Percentiles rank a stretch among this genome's conserved stretches.
Evolutionary conservation across 2,329 filamentous ascomycete species (phyloP).

Genomic region (Aureobasidium sp.): DNA sequence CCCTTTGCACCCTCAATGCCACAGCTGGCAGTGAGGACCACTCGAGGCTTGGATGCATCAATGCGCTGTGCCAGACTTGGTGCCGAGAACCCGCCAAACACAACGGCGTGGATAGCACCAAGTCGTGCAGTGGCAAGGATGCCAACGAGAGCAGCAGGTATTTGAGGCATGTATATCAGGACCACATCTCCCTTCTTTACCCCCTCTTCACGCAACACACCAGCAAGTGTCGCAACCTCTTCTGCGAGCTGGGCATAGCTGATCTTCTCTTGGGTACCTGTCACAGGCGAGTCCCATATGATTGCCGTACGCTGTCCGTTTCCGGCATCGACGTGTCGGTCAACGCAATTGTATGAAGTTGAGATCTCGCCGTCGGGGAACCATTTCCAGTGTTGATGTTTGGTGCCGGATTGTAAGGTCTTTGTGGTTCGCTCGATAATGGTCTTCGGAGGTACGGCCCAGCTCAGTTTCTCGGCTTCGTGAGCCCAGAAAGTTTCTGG

Average conservation of each 20-base stretch:
- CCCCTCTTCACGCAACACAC: conserved; percentile 73
- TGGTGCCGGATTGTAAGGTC: conserved; percentile 53
- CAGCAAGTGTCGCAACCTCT: conserved; percentile 76
- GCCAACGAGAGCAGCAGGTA: conserved; percentile 78
- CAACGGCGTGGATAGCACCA: conserved; percentile 82
- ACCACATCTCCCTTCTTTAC: conserved; percentile 80
- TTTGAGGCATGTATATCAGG: conserved; percentile 95
- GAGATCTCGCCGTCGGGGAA: conserved; percentile 84
- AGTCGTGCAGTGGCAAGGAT: conserved; percentile 75
- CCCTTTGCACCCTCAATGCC: conserved; percentile 83
- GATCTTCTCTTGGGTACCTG: conserved; percentile 60
- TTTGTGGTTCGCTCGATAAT: conserved; percentile 57
- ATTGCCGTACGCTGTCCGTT: conserved; percentile 68
- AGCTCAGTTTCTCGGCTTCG: conserved; percentile 62
- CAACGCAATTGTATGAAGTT: conserved; percentile 86
- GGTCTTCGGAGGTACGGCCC: conserved; percentile 67
- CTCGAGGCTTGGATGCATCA: conserved; percentile 67
- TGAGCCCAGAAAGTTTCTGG: conserved; percentile 32
- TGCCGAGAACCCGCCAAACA: conserved; percentile 87
- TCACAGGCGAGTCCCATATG: conserved; percentile 83
- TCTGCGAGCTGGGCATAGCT: conserved; percentile 70
- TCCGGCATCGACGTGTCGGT: conserved; percentile 79
- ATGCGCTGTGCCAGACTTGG: conserved; percentile 79
- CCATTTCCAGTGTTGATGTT: conserved; percentile 79
- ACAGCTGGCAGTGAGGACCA: conserved; percentile 81